phyloP scores from a whole-genome alignment of 192 early-diverging fungal genomes.

The Globomyces pollinis-pini region DNA sequence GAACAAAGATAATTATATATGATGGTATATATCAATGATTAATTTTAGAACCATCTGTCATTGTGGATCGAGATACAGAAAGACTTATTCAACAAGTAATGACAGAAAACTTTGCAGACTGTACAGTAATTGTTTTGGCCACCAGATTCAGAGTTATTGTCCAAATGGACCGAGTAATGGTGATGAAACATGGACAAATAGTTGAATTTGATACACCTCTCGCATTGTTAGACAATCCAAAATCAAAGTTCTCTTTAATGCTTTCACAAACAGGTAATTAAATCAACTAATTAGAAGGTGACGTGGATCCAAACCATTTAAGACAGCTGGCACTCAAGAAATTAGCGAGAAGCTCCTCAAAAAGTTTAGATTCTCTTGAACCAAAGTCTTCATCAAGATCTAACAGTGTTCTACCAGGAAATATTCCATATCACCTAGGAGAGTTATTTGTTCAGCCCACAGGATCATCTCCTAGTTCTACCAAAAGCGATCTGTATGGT shows the following conservation, averaged over 20 bases:
- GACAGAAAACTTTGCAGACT: slow-evolving; percentile 23
- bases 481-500: too few relatives aligned
- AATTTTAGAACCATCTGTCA: slow-evolving; percentile 18
- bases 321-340: slow-evolving; percentile 6
- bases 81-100: slow-evolving; percentile 27
- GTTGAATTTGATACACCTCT: slow-evolving; percentile 77
- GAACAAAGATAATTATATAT: slow-evolving; percentile 29
- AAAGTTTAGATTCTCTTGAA: background rate
- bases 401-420: background rate
- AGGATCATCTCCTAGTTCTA: background rate
- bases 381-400: background rate
- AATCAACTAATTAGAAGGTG: background rate
- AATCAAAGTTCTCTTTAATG: slow-evolving; percentile 22
- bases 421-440: background rate
- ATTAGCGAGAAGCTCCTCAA: background rate
- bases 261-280: slow-evolving; percentile 11
- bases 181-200: slow-evolving; percentile 68
- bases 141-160: slow-evolving; percentile 24
- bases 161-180: slow-evolving; percentile 60
- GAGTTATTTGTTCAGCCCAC: background rate
- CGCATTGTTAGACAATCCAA: slow-evolving; percentile 48
- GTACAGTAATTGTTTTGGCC: slow-evolving; percentile 28
- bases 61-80: slow-evolving; percentile 32
- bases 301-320: slow-evolving; percentile 7
- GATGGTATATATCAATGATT: slow-evolving; percentile 29